Evolutionary conservation across 2,329 filamentous ascomycete genomes (phyloP).

Genomic region (Dactylellina haptotyla): DNA sequence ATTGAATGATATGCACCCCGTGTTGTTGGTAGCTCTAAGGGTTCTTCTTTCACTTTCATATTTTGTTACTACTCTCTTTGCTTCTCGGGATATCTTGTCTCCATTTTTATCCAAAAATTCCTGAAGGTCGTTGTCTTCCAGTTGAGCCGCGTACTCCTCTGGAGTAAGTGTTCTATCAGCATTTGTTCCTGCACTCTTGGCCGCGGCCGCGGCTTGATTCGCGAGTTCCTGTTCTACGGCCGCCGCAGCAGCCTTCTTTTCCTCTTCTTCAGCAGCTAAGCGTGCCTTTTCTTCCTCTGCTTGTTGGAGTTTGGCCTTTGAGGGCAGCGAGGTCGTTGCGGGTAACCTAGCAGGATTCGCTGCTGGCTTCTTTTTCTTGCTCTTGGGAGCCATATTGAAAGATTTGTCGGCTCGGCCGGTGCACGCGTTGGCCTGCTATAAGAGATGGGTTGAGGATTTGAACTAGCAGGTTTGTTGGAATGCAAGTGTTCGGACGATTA

Average conservation of each 20-base stretch:
- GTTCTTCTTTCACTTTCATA: conserved; percentile 76
- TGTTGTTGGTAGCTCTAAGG: conserved; percentile 60
- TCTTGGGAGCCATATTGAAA: conserved; percentile 59
- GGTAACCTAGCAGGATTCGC: conserved; percentile 91
- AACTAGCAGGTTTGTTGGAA: too few relatives aligned
- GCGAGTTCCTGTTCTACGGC: conserved; percentile 48
- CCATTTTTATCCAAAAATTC: conserved; percentile 85
- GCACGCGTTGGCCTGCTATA: background rate
- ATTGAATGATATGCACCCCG: conserved; percentile 29
- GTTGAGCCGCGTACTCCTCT: conserved; percentile 87
- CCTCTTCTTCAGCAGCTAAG: conserved; percentile 46
- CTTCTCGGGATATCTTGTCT: conserved; percentile 80
- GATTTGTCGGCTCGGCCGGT: conserved; percentile 1
- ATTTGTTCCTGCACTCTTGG: conserved; percentile 16
- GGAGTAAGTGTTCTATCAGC: conserved; percentile 68
- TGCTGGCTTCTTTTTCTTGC: conserved; percentile 91
- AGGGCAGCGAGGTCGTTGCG: conserved; percentile 90
- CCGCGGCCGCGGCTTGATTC: background rate
- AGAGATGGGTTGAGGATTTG: background rate
- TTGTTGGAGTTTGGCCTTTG: conserved; percentile 71
- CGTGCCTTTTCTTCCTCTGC: conserved; percentile 48
- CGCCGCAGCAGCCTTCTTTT: conserved; percentile 55
- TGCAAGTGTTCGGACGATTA: too few relatives aligned
- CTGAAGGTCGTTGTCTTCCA: conserved; percentile 91
- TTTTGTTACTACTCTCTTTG: conserved; percentile 77